Conservation (phyloP, 768 basidiomycete genomes). For the Suillus variegatus region DNA sequence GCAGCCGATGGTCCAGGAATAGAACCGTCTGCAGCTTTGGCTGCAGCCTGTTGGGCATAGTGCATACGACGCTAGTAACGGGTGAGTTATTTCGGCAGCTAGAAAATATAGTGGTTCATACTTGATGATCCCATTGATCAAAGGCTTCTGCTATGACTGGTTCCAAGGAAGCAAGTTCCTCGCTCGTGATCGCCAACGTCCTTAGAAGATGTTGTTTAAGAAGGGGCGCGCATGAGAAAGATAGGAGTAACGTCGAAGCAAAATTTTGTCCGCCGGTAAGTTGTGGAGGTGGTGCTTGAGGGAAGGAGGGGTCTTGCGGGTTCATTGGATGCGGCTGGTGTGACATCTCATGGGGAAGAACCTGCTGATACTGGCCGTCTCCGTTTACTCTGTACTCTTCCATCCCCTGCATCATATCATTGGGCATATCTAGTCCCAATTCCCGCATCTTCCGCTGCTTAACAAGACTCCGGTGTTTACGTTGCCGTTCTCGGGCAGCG, state of each 20-base stretch:
- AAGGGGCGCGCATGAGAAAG: conserved; percentile 72
- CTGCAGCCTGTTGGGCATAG: conserved; percentile 39
- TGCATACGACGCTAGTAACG: conserved; percentile 46
- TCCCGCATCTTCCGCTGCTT: conserved; percentile 83
- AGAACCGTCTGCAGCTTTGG: conserved; percentile 31
- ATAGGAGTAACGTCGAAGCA: conserved; percentile 74
- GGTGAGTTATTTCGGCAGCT: conserved; percentile 4
- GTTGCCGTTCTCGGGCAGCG: conserved; percentile 77
- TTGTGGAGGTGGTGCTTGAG: conserved; percentile 47
- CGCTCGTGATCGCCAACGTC: conserved; percentile 71
- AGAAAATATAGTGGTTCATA: conserved; percentile 34
- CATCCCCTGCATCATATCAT: conserved; percentile 64
- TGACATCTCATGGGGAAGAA: conserved; percentile 37
- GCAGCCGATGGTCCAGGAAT: conserved; percentile 27
- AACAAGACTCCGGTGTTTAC: conserved; percentile 77
- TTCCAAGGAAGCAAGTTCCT: conserved; percentile 77
- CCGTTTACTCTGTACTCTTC: conserved; percentile 65
- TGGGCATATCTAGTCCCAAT: conserved; percentile 80
- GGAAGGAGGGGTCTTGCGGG: conserved; percentile 62
- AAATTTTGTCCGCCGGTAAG: conserved; percentile 71
- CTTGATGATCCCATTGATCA: conserved; percentile 85
- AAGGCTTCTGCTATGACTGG: conserved; percentile 82
- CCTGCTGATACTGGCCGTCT: conserved; percentile 40
- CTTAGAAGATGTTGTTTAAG: conserved; percentile 77
- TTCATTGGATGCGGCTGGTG: conserved; percentile 34